These are phyloP conservation scores for Diaporthe nobilis DNA, from an alignment of 2,329 filamentous ascomycete genomes.

Conservation along the genomic window DNA sequence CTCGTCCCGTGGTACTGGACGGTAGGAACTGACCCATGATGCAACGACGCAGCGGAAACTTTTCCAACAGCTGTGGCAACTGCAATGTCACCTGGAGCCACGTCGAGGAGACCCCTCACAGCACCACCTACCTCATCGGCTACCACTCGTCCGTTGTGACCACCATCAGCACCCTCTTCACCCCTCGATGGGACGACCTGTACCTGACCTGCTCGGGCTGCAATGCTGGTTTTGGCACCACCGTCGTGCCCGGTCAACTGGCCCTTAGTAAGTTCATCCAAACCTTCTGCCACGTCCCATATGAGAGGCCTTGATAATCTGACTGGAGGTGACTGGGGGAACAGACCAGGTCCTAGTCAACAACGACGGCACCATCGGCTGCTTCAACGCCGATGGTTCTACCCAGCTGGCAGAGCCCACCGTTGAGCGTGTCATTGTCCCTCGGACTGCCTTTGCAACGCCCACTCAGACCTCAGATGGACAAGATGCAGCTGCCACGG, in stretches of 20 bases:
- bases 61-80: slow-evolving; percentile 47
- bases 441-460: slow-evolving; percentile 2
- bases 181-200: slow-evolving; percentile 33
- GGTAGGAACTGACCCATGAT: slow-evolving; percentile 28
- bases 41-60: slow-evolving; percentile 47
- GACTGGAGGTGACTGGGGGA: not conserved
- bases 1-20: not conserved
- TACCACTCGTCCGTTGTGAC: slow-evolving; percentile 41
- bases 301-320: not conserved
- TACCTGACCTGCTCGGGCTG: slow-evolving; percentile 35
- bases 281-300: not conserved
- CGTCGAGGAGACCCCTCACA: slow-evolving; percentile 46
- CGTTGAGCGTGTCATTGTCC: not conserved
- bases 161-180: slow-evolving; percentile 48
- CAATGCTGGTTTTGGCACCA: not conserved
- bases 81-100: slow-evolving; percentile 47
- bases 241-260: not conserved
- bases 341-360: slow-evolving; percentile 55
- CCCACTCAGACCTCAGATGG: slow-evolving; percentile 2
- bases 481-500: not conserved
- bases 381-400: slow-evolving; percentile 52
- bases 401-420: slow-evolving; percentile 4
- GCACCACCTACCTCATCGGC: slow-evolving; percentile 46
- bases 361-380: slow-evolving; percentile 54
- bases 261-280: slow-evolving; percentile 19